Percentiles rank a stretch among this genome's conserved stretches.
Conservation (phyloP, 2,329 filamentous ascomycete genomes). For the Cladobotryum protrusum region DNA sequence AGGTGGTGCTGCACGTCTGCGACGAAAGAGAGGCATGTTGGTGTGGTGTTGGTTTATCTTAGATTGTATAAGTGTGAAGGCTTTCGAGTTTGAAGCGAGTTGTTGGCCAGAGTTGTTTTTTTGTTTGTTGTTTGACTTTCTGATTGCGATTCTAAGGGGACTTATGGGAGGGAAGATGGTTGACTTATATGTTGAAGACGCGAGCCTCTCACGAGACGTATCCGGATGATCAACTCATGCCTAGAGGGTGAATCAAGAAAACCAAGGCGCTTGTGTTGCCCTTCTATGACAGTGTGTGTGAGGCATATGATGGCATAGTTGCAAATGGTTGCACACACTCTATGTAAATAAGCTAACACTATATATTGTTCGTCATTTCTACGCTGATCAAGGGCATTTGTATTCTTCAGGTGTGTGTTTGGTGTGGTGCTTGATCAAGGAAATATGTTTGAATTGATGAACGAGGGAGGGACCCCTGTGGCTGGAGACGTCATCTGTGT, state of each 20-base stretch:
- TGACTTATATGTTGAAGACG: neutral
- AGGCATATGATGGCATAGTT: neutral
- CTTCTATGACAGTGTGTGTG: neutral
- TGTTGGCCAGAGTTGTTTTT: too few species aligned
- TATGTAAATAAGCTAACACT: too few species aligned
- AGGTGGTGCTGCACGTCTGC: constrained; percentile 25
- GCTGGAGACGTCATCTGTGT: constrained; percentile 11
- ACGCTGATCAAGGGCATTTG: neutral
- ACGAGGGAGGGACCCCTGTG: constrained; percentile 5
- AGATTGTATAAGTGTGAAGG: too few species aligned
- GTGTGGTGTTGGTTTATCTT: neutral
- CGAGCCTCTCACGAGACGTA: neutral
- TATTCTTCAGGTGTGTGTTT: neutral
- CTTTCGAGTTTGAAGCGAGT: too few species aligned
- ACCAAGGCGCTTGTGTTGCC: too few species aligned
- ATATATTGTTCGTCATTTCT: neutral
- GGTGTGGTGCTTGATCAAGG: neutral
- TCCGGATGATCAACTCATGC: neutral
- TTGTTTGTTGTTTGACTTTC: neutral
- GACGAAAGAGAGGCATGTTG: constrained; percentile 16
- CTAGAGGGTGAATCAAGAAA: neutral
- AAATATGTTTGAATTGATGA: neutral
- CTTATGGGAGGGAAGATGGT: neutral
- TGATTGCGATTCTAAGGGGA: neutral
- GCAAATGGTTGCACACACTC: too few species aligned